Base-by-base conservation (phyloP, 495 filamentous ascomycete genomes). In the Podospora bellae-mahoneyi region DNA sequence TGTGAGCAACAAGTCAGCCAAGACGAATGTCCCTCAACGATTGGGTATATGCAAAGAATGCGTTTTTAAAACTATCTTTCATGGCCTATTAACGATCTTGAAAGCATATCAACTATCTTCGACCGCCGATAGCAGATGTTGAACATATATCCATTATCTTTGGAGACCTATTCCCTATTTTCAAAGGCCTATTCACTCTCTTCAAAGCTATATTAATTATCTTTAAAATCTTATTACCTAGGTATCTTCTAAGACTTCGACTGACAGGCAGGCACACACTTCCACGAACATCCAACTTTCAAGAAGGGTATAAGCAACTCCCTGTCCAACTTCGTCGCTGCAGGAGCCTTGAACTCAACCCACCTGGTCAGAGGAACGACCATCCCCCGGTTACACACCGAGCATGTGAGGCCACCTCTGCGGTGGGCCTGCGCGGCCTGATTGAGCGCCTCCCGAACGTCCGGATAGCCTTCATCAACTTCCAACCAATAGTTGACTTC, bases 261-360 rank as follows among this genome's bases (percentile, higher is more conserved):
- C 1, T 23, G 23, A 23, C 23, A 23, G 23, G 23, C 39, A 3
- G 76, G 85, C 27, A 88, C 77, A 78, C 90, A 93, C 2, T 71
- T 75, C 87, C 86, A 88, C 64, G 89, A 91, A 74, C 91, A 93
- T 1, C 84, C 88, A 34, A 83, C 73, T 56, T 86, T 79, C 23
- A 88, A 70, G 72, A 93, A 90, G 0, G 91, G 91, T 54, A 92
- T 10, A 13, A 48, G 39, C 39, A 16, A 48, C 39, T 28, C 7
- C 18, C 32, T 23, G 26, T 58, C 27, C 26, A 67, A 16, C 9
- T 18, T 39, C 30, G 7, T 60, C 15, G 0, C 15, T 48, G 9
- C 39, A 48, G 39, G 0, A 48, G 39, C 15, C 39, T 48, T 27
- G 39, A 19, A 78, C 64, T 78, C 76, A 23, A 78, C 15, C 76